Percentiles rank a stretch among this genome's conserved stretches.
Conservation (phyloP, 2,329 filamentous ascomycete species). For the Xylaria hypoxylon region DNA sequence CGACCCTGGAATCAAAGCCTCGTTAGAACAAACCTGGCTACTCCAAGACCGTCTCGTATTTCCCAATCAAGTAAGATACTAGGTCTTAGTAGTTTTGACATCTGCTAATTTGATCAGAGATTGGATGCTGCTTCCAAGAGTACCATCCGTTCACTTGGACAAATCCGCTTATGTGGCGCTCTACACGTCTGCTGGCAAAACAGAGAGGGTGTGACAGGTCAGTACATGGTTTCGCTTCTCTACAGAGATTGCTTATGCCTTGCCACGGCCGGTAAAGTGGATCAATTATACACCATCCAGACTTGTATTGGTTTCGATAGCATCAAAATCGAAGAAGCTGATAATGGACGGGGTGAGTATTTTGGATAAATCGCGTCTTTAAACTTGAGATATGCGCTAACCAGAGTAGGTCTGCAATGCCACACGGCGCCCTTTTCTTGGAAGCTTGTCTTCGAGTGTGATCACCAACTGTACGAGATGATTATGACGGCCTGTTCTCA, state of each 20-base stretch:
- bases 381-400: slow-evolving; percentile 6
- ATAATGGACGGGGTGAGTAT: slow-evolving; percentile 77
- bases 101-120: slow-evolving; percentile 54
- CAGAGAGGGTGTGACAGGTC: slow-evolving; percentile 73
- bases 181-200: slow-evolving; percentile 87
- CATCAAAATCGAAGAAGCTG: slow-evolving; percentile 75
- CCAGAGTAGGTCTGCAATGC: slow-evolving; percentile 79
- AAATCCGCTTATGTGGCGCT: slow-evolving; percentile 83
- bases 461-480: slow-evolving; percentile 82
- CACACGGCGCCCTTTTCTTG: slow-evolving; percentile 88
- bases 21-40: slow-evolving; percentile 84
- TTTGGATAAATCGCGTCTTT: slow-evolving; percentile 22
- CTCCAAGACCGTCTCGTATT: slow-evolving; percentile 86
- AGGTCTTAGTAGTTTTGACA: background rate
- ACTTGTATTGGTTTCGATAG: slow-evolving; percentile 78
- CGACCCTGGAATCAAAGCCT: slow-evolving; percentile 74
- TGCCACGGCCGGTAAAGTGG: slow-evolving; percentile 73
- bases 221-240: slow-evolving; percentile 87
- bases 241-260: slow-evolving; percentile 85
- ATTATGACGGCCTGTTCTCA: slow-evolving; percentile 87
- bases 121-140: slow-evolving; percentile 67
- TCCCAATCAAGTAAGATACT: slow-evolving; percentile 70
- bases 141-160: slow-evolving; percentile 82
- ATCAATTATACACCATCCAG: slow-evolving; percentile 77
- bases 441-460: slow-evolving; percentile 87